A percentile compares a stretch with the other conserved stretches of the same genome.
These are phyloP conservation scores for Marchantia paleacea DNA, from an alignment of 225 moss, liverwort and hornwort species.

Conservation along the genomic window DNA sequence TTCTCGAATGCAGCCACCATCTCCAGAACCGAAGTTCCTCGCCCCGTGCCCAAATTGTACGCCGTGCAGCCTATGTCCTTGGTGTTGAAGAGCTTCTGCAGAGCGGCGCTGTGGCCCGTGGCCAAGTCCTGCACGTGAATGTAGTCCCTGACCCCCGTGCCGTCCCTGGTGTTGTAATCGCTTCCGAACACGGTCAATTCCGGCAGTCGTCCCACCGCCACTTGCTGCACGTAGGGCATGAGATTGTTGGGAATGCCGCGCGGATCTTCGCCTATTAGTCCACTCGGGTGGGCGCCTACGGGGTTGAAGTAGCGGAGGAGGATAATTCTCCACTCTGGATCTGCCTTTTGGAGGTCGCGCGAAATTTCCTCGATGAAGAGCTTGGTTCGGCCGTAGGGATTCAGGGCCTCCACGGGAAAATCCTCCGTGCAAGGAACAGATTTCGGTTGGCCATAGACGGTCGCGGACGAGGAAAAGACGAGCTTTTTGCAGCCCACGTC, in stretches of 20 bases:
- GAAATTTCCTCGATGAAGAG: conserved; percentile 88
- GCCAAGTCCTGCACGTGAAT: conserved; percentile 94
- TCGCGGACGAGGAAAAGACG: conserved; percentile 90
- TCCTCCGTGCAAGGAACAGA: conserved; percentile 76
- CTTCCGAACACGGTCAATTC: conserved; percentile 82
- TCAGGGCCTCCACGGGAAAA: conserved; percentile 56
- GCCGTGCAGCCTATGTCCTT: conserved; percentile 69
- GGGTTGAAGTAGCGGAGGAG: conserved; percentile 92
- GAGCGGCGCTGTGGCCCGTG: conserved; percentile 85
- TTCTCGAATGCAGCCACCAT: conserved; percentile 92
- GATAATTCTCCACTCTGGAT: conserved; percentile 81
- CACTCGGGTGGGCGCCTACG: conserved; percentile 94
- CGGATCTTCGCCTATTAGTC: conserved; percentile 87
- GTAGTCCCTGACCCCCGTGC: conserved; percentile 90
- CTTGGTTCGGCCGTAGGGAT: conserved; percentile 87
- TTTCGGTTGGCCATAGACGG: conserved; percentile 86
- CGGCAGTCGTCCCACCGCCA: conserved; percentile 81
- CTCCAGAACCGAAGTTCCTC: conserved; percentile 92
- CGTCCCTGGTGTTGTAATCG: conserved; percentile 87
- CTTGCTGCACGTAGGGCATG: conserved; percentile 94
- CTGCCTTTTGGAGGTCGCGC: conserved; percentile 66
- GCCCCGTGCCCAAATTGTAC: conserved; percentile 90
- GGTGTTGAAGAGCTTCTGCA: conserved; percentile 68
- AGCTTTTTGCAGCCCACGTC: conserved; percentile 86
- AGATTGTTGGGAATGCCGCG: conserved; percentile 89